Evolutionary conservation across 768 basidiomycete genomes (phyloP).

Genomic region (Suillus occidentalis): DNA sequence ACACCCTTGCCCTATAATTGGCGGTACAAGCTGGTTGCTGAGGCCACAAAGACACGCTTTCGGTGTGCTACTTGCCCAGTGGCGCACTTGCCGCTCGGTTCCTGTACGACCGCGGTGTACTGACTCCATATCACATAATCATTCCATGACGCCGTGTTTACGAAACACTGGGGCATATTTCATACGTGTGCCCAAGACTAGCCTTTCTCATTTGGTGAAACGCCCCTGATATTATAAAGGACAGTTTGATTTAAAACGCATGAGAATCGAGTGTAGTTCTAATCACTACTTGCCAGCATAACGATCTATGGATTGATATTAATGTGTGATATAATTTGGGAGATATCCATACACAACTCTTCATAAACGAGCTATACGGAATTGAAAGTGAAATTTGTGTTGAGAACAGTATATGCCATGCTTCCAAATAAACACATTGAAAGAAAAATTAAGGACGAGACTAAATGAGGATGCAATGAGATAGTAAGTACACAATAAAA

Average conservation of each 20-base stretch:
- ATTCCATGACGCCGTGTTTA: neutral
- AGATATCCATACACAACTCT: neutral
- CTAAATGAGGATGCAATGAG: slow-evolving; percentile 5
- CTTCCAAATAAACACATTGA: slow-evolving; percentile 4
- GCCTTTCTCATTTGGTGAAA: neutral
- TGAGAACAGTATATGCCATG: neutral
- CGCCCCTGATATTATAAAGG: neutral
- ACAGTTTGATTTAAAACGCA: neutral
- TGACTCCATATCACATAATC: neutral
- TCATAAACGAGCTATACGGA: neutral
- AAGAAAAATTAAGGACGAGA: neutral
- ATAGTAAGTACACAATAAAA: slow-evolving; percentile 5
- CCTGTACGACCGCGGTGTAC: neutral
- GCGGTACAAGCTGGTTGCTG: neutral
- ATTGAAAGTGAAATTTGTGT: neutral
- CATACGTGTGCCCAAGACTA: neutral
- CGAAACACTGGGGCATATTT: neutral
- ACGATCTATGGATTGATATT: slow-evolving; percentile 5
- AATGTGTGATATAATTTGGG: neutral
- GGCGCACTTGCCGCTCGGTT: neutral
- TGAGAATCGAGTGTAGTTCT: neutral
- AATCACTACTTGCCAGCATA: neutral
- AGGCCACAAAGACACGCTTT: neutral
- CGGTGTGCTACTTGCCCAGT: neutral
- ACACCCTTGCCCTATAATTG: neutral